These are phyloP conservation scores for Myxozyma melibiosi DNA, from an alignment of 805 yeast species.

Conservation along the genomic window DNA sequence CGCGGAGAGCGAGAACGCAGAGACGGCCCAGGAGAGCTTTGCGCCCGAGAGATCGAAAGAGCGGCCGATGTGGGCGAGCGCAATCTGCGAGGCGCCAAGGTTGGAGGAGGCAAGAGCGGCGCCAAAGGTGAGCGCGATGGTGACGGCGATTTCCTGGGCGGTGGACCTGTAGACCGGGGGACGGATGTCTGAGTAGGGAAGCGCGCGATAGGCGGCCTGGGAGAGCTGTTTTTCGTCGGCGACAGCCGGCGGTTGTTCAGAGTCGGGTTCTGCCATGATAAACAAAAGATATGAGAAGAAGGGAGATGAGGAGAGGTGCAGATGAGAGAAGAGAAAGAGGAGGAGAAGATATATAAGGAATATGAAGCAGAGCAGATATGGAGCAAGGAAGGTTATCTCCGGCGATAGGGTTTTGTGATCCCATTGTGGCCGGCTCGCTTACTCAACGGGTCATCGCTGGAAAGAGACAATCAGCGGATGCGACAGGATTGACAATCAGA, in stretches of 20 bases:
- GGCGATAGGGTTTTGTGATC: too few relatives aligned
- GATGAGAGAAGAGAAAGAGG: too few relatives aligned
- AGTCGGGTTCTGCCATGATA: neutral
- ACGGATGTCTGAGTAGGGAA: slow-evolving; percentile 34
- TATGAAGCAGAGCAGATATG: too few relatives aligned
- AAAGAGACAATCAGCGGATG: too few relatives aligned
- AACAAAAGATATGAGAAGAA: too few relatives aligned
- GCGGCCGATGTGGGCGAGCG: slow-evolving; percentile 43
- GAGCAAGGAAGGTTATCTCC: too few relatives aligned
- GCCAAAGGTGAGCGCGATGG: slow-evolving; percentile 44
- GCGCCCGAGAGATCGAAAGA: slow-evolving; percentile 47
- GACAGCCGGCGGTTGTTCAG: neutral
- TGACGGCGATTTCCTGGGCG: slow-evolving; percentile 43
- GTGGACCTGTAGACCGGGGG: slow-evolving; percentile 44
- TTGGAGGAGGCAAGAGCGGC: slow-evolving; percentile 47
- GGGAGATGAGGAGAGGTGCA: too few relatives aligned
- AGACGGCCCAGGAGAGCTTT: slow-evolving; percentile 49
- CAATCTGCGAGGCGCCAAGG: slow-evolving; percentile 46
- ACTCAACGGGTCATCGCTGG: too few relatives aligned
- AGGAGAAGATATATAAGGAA: too few relatives aligned
- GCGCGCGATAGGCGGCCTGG: slow-evolving; percentile 2
- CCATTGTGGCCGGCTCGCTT: too few relatives aligned
- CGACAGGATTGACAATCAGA: too few relatives aligned
- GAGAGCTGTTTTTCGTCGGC: neutral
- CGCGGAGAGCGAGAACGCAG: slow-evolving; percentile 47